These are phyloP conservation scores for Tricholoma terreum DNA, from an alignment of 768 basidiomycete species.

Conservation along the genomic window DNA sequence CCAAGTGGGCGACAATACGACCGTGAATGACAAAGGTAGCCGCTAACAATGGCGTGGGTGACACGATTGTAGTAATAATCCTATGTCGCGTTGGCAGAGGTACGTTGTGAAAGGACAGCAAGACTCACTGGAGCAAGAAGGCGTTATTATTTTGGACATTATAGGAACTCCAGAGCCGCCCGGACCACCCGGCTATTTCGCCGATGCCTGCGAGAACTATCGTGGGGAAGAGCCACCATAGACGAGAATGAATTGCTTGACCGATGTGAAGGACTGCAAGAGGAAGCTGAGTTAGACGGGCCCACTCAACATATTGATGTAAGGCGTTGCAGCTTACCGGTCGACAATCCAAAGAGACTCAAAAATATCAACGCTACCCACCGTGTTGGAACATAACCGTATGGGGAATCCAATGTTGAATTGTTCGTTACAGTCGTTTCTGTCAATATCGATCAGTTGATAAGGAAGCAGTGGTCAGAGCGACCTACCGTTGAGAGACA, in stretches of 20 bases:
- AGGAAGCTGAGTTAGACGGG: too few relatives aligned
- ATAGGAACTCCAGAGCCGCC: constrained; percentile 47
- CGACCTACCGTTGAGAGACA: not conserved
- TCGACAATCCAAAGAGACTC: constrained; percentile 36
- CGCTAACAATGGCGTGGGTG: constrained; percentile 55
- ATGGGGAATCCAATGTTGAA: constrained; percentile 21
- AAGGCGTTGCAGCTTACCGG: constrained; percentile 21
- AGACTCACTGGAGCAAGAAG: constrained; percentile 38
- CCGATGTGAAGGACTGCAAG: constrained; percentile 41
- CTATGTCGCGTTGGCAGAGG: constrained; percentile 22
- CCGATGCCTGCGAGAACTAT: constrained; percentile 42
- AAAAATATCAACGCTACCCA: constrained; percentile 37
- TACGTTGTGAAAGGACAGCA: not conserved
- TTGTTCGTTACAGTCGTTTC: not conserved
- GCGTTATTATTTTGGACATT: constrained; percentile 20
- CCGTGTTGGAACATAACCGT: constrained; percentile 39
- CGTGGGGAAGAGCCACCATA: constrained; percentile 55
- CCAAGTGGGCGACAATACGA: constrained; percentile 41
- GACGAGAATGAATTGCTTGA: constrained; percentile 40
- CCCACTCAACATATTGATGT: not conserved
- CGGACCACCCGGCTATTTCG: constrained; percentile 57
- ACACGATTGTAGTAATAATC: constrained; percentile 51
- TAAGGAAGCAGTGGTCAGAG: not conserved
- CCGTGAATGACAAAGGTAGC: constrained; percentile 61
- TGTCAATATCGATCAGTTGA: not conserved